Evolutionary conservation across 208 protist genomes (phyloP), one percentile per base, ranked within the genome.

Genomic region (Crithidia brevicula): DNA sequence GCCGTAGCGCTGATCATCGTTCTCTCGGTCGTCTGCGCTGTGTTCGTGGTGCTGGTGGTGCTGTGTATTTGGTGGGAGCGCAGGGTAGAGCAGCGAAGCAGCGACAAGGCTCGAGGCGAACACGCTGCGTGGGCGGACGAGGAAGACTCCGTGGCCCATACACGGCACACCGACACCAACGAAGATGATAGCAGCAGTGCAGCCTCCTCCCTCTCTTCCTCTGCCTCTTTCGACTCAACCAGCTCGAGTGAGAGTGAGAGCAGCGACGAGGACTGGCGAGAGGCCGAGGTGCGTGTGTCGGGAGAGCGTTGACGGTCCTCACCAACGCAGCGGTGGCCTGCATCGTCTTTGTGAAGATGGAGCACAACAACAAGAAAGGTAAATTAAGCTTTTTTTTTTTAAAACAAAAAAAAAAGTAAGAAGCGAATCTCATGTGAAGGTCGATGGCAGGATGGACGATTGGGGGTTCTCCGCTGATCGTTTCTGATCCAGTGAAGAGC

Each of bases 1-100:
- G 76, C 69, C 3, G 22, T 82, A 8, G 65, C 28, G 20, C 68
- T 82, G 13, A 70, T 77, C 33, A 43, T 82, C 11, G 34, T 82
- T 5, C 33, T 62, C 5, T 31, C 71, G 1, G 15, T 82, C 4
- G 45, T 85, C 15, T 66, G 57, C 1, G 25, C 67, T 1, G 54
- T 40, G 22, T 3, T 78, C 18, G 33, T 78, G 6, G 62, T 15
- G 4, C 45, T 75, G 9, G 53, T 82, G 4, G 33, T 56, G 4
- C 11, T 53, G 16, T 77, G 57, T 27, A 64, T 82, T 43, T 38
- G 54, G n/a, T 60, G 67, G 20, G 65, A 60, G 40, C 64, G 70
- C 38, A 2, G 42, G 2, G 10, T 45, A 22, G 30, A 58, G 16
- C 15, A 51, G 16, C 46, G 23, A 62, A 25, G 1, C 1, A 23